phyloP scores from a whole-genome alignment of 2,329 filamentous ascomycete genomes.

The Cladosporium oxysporum region DNA sequence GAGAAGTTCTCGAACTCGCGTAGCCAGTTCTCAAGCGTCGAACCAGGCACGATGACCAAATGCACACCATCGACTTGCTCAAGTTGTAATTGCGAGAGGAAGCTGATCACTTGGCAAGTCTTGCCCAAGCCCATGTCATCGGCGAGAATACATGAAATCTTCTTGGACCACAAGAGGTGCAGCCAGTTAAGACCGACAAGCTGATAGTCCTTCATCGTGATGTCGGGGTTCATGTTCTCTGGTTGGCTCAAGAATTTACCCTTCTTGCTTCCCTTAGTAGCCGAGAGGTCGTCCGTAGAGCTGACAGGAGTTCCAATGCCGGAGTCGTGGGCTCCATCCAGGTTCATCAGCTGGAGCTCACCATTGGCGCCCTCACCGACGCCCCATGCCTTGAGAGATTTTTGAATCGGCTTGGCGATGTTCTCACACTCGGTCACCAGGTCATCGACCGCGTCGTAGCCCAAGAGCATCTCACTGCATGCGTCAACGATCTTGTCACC shows the following conservation, averaged over 20 bases:
- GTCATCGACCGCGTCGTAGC: slow-evolving; percentile 80
- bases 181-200: slow-evolving; percentile 95
- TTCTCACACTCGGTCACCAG: slow-evolving; percentile 75
- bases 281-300: slow-evolving; percentile 35
- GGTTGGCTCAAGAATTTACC: slow-evolving; percentile 65
- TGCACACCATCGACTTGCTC: slow-evolving; percentile 69
- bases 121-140: slow-evolving; percentile 97
- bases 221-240: slow-evolving; percentile 70
- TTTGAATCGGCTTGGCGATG: slow-evolving; percentile 66
- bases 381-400: slow-evolving; percentile 68
- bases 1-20: slow-evolving; percentile 88
- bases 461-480: slow-evolving; percentile 71
- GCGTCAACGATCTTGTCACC: slow-evolving; percentile 69
- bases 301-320: slow-evolving; percentile 65
- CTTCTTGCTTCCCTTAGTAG: slow-evolving; percentile 44
- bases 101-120: slow-evolving; percentile 93
- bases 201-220: slow-evolving; percentile 89
- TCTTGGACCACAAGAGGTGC: slow-evolving; percentile 74
- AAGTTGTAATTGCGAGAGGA: slow-evolving; percentile 80
- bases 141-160: slow-evolving; percentile 85
- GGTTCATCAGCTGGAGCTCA: slow-evolving; percentile 61
- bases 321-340: slow-evolving; percentile 61
- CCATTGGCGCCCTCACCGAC: slow-evolving; percentile 60
- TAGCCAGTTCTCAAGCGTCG: slow-evolving; percentile 94
- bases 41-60: slow-evolving; percentile 86